A percentile compares a stretch with the other conserved stretches of the same genome.
phyloP scores from a whole-genome alignment of 202 grass and related monocot genomes.

The Eragrostis tef region DNA sequence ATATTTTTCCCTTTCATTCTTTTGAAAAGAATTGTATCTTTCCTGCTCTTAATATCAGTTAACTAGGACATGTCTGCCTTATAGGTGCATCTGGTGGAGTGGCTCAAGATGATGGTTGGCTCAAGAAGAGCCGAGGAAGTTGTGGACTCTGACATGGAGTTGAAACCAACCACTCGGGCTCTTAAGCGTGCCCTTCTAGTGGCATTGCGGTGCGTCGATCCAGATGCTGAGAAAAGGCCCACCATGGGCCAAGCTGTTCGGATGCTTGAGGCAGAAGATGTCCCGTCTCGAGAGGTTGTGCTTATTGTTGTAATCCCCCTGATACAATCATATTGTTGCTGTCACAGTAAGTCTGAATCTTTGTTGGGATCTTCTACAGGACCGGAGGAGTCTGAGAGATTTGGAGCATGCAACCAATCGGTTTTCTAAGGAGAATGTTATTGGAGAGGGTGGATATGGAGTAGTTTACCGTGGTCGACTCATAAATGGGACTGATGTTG shows the following conservation, averaged over 20 bases:
- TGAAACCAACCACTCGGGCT: slow-evolving; percentile 66
- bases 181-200: slow-evolving; percentile 77
- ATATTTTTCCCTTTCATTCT: no score
- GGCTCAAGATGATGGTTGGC: slow-evolving; percentile 91
- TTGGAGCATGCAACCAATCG: no score
- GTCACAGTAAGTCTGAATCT: slow-evolving; percentile 16
- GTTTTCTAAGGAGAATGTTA: no score
- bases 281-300: slow-evolving; percentile 62
- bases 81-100: slow-evolving; percentile 88
- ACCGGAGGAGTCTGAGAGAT: slow-evolving; percentile 30
- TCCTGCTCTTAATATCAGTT: background rate
- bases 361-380: slow-evolving; percentile 21
- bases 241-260: slow-evolving; percentile 80
- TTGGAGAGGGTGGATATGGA: no score
- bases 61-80: background rate
- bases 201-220: slow-evolving; percentile 77
- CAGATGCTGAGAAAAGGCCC: slow-evolving; percentile 70
- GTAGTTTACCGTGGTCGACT: no score
- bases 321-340: background rate
- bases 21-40: background rate
- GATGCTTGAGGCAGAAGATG: slow-evolving; percentile 87
- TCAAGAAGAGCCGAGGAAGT: slow-evolving; percentile 77
- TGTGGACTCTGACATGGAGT: slow-evolving; percentile 71
- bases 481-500: no score
- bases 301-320: background rate